phyloP scores from a whole-genome alignment of 495 filamentous ascomycete species.

The Platismatia glauca region DNA sequence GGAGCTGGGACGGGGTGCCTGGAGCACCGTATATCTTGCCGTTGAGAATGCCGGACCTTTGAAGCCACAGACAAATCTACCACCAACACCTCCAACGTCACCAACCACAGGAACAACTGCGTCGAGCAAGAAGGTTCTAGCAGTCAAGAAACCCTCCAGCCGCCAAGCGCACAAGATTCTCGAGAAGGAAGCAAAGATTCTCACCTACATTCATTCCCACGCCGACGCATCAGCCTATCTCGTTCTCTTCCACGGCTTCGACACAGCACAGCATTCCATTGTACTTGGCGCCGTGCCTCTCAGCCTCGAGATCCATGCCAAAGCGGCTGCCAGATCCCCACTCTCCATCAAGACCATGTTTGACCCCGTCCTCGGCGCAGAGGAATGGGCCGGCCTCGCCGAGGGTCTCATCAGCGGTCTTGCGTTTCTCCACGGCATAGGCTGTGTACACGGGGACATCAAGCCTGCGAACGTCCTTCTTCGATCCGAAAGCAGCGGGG shows the following conservation, averaged over 20 bases:
- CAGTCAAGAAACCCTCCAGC: conserved; percentile 47
- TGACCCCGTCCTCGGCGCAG: conserved; percentile 39
- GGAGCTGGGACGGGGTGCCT: conserved; percentile 48
- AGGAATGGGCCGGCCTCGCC: conserved; percentile 39
- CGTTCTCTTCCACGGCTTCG: conserved; percentile 49
- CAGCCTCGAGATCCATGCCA: conserved; percentile 42
- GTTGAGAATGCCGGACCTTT: conserved; percentile 15
- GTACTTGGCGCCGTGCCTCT: conserved; percentile 46
- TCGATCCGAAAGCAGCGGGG: conserved; percentile 18
- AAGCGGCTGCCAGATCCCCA: conserved; percentile 30
- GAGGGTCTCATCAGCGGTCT: conserved; percentile 41
- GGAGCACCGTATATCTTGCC: conserved; percentile 55
- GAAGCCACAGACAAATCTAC: conserved; percentile 31
- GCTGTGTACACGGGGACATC: conserved; percentile 49
- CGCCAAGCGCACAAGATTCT: conserved; percentile 43
- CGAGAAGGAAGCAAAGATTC: conserved; percentile 41
- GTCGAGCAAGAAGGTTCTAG: conserved; percentile 30
- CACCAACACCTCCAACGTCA: conserved; percentile 36
- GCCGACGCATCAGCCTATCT: conserved; percentile 33
- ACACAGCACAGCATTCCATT: conserved; percentile 39
- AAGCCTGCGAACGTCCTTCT: conserved; percentile 49
- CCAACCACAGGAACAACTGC: conserved; percentile 6
- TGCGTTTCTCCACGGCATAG: conserved; percentile 41
- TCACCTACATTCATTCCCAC: conserved; percentile 39
- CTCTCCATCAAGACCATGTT: conserved; percentile 42